Evolutionary conservation across 208 protist genomes (phyloP).

Genomic region (Leishmania aethiopica): DNA sequence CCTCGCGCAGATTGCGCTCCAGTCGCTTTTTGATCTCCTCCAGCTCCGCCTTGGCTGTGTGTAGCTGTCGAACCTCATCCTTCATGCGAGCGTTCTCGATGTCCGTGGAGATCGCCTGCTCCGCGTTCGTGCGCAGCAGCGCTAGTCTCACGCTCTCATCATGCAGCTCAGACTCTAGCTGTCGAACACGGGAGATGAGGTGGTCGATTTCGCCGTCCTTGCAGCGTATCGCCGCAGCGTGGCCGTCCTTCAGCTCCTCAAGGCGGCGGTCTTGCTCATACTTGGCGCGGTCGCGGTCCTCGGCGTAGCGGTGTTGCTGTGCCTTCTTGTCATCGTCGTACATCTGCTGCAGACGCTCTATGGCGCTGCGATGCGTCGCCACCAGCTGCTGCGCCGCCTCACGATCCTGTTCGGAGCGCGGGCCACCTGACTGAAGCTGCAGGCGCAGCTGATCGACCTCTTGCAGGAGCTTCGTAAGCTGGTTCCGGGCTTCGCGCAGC

Average conservation of each 20-base stretch:
- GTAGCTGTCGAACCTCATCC: conserved; percentile 60
- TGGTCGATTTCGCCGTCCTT: conserved; percentile 48
- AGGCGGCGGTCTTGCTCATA: conserved; percentile 52
- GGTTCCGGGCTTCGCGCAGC: conserved; percentile 60
- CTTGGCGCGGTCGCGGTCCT: conserved; percentile 58
- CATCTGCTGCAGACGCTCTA: conserved; percentile 60
- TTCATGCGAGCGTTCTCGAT: conserved; percentile 43
- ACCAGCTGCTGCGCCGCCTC: conserved; percentile 42
- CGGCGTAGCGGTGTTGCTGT: conserved; percentile 48
- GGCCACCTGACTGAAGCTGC: conserved; percentile 23
- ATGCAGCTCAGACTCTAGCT: conserved; percentile 57
- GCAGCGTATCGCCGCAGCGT: conserved; percentile 45
- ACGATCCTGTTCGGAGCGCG: conserved; percentile 26
- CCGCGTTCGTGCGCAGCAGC: conserved; percentile 17
- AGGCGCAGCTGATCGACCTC: conserved; percentile 61
- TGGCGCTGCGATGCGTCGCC: conserved; percentile 50
- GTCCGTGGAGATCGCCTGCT: conserved; percentile 3
- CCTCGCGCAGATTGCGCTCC: conserved; percentile 53
- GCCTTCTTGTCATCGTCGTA: conserved; percentile 81
- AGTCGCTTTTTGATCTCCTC: conserved; percentile 48
- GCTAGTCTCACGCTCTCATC: conserved; percentile 46
- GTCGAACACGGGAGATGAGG: conserved; percentile 40
- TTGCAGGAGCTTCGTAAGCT: conserved; percentile 48
- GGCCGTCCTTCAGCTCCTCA: conserved; percentile 50
- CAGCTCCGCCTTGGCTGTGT: conserved; percentile 40